Evolutionary conservation across 139 green algal genomes (phyloP).

Genomic region (Chlamydomonas sp.): DNA sequence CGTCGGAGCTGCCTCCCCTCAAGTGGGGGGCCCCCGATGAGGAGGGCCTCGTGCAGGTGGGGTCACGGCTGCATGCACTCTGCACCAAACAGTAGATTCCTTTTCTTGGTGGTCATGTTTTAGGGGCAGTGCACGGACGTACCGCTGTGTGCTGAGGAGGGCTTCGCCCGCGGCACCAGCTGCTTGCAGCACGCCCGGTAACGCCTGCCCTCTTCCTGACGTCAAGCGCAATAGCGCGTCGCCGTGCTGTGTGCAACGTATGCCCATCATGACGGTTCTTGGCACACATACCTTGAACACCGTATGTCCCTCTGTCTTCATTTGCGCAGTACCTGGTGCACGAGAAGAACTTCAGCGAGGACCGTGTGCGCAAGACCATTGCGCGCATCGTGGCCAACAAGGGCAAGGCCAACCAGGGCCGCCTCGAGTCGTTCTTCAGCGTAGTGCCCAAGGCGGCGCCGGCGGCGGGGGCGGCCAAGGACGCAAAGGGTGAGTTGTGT

Average conservation of each 20-base stretch:
- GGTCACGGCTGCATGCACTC: background rate
- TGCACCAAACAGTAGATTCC: too few relatives aligned
- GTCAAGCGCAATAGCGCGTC: too few relatives aligned
- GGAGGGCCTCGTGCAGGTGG: slow-evolving; percentile 83
- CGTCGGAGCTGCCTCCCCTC: slow-evolving; percentile 66
- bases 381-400: slow-evolving; percentile 74
- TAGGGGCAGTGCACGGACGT: too few relatives aligned
- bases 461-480: background rate
- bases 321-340: slow-evolving; percentile 84
- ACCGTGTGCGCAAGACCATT: slow-evolving; percentile 77
- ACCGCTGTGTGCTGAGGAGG: too few relatives aligned
- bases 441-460: slow-evolving; percentile 35
- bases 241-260: too few relatives aligned
- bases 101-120: too few relatives aligned
- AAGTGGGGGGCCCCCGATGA: slow-evolving; percentile 93
- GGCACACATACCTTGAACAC: too few relatives aligned
- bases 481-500: slow-evolving; percentile 1
- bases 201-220: too few relatives aligned
- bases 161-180: too few relatives aligned
- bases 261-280: too few relatives aligned
- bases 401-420: slow-evolving; percentile 76
- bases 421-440: slow-evolving; percentile 90
- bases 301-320: too few relatives aligned
- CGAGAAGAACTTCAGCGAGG: slow-evolving; percentile 95
- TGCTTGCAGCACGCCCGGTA: too few relatives aligned